A percentile compares a stretch with the other conserved stretches of the same genome.
phyloP scores from a whole-genome alignment of 2,329 filamentous ascomycete species.

The Fusarium sp. region DNA sequence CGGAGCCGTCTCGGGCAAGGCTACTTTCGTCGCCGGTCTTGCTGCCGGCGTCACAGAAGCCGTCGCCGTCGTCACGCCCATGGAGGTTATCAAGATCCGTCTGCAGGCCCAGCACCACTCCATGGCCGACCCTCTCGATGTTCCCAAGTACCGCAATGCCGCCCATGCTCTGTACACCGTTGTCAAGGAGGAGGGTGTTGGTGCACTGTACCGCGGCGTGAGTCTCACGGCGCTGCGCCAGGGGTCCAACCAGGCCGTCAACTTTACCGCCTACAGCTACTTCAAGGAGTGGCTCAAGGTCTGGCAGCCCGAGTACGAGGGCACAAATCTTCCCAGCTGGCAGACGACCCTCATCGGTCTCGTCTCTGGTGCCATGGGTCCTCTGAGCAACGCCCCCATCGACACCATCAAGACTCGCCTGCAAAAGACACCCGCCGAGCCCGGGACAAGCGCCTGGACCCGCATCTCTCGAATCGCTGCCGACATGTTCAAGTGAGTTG shows the following conservation, averaged over 20 bases:
- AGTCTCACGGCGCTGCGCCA: constrained; percentile 92
- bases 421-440: constrained; percentile 86
- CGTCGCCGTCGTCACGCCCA: constrained; percentile 94
- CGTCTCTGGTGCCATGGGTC: constrained; percentile 92
- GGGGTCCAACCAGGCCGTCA: constrained; percentile 96
- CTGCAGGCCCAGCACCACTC: constrained; percentile 98
- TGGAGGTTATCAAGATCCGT: constrained; percentile 99
- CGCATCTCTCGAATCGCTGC: constrained; percentile 81
- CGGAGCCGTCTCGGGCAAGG: constrained; percentile 72
- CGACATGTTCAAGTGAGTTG: constrained; percentile 80
- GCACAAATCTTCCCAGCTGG: constrained; percentile 77
- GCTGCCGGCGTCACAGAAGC: constrained; percentile 95
- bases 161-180: constrained; percentile 86
- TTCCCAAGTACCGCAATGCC: constrained; percentile 97
- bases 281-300: constrained; percentile 82
- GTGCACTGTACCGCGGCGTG: constrained; percentile 91
- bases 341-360: constrained; percentile 93
- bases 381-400: constrained; percentile 95
- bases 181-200: constrained; percentile 86
- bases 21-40: constrained; percentile 81
- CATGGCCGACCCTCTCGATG: constrained; percentile 94
- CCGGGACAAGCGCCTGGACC: constrained; percentile 80
- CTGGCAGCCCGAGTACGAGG: constrained; percentile 74
- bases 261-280: constrained; percentile 97
- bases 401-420: constrained; percentile 98